A percentile compares a stretch with the other conserved stretches of the same genome.
Evolutionary conservation across 208 protist genomes (phyloP).

Genomic region (Leishmania major): DNA sequence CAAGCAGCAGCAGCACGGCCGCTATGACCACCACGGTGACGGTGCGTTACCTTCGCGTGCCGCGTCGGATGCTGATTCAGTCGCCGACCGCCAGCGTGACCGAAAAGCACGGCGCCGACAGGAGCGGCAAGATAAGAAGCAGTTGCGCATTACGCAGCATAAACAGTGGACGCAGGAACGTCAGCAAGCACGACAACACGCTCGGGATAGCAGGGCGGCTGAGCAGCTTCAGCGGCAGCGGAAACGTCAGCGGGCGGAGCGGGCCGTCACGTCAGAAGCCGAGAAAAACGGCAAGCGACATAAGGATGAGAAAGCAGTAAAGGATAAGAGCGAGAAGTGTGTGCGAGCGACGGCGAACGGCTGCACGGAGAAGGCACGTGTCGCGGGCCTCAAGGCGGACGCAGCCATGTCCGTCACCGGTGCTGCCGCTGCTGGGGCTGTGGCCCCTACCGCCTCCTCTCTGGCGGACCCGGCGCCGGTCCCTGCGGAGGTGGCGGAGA

Average conservation of each 20-base stretch:
- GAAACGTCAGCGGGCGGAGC: conserved; percentile 23
- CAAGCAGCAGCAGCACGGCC: background rate
- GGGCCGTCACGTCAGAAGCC: conserved; percentile 1
- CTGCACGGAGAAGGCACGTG: background rate
- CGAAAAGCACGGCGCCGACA: conserved; percentile 66
- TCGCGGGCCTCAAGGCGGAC: background rate
- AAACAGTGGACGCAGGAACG: conserved; percentile 55
- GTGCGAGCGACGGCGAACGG: background rate
- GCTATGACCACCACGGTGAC: background rate
- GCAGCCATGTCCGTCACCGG: background rate
- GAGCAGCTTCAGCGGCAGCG: conserved; percentile 14
- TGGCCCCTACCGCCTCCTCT: background rate
- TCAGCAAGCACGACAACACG: conserved; percentile 26
- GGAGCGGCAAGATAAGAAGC: conserved; percentile 51
- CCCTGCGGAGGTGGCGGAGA: conserved; percentile 36
- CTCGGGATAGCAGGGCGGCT: conserved; percentile 14
- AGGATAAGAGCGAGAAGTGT: background rate
- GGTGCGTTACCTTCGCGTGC: background rate
- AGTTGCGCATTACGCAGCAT: conserved; percentile 59
- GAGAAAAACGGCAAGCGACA: conserved; percentile 14
- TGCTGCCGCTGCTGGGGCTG: background rate
- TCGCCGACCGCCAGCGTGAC: conserved; percentile 48
- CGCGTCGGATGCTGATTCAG: conserved; percentile 14
- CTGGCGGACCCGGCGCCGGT: conserved; percentile 15
- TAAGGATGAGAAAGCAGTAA: conserved; percentile 1